These are phyloP conservation scores for Penstemon eatonii DNA, from an alignment of 257 asterid genomes.

Conservation along the genomic window DNA sequence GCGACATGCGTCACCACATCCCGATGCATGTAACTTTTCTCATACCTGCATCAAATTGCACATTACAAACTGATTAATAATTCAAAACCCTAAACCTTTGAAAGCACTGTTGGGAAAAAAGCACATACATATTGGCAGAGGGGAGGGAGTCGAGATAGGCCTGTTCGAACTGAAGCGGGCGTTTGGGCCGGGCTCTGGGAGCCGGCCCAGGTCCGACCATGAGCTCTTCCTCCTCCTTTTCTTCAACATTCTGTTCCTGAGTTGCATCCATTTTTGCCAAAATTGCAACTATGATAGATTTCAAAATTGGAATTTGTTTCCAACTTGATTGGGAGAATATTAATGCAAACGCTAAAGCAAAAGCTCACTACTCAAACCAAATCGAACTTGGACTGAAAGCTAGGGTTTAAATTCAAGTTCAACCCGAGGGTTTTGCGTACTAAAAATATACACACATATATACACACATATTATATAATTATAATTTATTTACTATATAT, in stretches of 20 bases:
- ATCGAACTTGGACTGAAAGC: too few species aligned
- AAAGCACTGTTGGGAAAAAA: background rate
- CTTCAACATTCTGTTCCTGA: constrained; percentile 43
- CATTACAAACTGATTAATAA: constrained; percentile 24
- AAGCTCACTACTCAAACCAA: too few species aligned
- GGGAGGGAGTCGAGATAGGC: constrained; percentile 91
- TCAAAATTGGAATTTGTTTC: too few species aligned
- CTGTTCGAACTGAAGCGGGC: constrained; percentile 91
- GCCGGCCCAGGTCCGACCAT: constrained; percentile 85
- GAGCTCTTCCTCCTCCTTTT: constrained; percentile 48
- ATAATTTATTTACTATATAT: too few species aligned
- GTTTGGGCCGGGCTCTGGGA: constrained; percentile 60
- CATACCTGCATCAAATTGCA: constrained; percentile 64
- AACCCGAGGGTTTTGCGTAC: too few species aligned
- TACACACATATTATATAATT: too few species aligned
- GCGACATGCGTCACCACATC: constrained; percentile 98
- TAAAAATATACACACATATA: too few species aligned
- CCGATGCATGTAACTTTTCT: constrained; percentile 98
- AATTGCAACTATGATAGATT: too few species aligned
- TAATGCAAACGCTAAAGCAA: too few species aligned
- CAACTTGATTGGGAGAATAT: too few species aligned
- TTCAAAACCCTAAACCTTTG: constrained; percentile 34
- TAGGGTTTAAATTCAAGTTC: too few species aligned
- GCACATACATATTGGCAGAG: constrained; percentile 79
- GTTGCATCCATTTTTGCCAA: constrained; percentile 40